Evolutionary conservation across 192 early-diverging fungal species (phyloP).

Genomic region (Dispira parvispora): DNA sequence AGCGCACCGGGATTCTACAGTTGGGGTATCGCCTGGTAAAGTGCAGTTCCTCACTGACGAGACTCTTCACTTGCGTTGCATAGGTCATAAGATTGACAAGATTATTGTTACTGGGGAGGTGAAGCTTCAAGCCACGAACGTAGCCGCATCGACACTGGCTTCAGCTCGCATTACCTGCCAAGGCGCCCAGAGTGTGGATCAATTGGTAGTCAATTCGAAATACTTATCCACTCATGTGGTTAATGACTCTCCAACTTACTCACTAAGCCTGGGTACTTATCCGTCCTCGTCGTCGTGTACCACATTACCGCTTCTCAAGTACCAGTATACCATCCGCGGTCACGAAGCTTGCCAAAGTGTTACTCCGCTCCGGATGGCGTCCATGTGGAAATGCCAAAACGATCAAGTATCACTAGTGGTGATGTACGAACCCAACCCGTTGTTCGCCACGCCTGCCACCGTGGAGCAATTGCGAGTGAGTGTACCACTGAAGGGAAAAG

Average conservation of each 20-base stretch:
- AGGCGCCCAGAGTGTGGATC: background rate
- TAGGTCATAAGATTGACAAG: background rate
- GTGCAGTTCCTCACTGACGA: background rate
- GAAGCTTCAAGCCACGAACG: background rate
- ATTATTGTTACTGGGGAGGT: conserved; percentile 5
- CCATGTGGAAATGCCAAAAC: background rate
- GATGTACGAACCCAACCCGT: conserved; percentile 4
- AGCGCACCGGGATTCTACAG: too few relatives aligned
- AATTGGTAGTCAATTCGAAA: background rate
- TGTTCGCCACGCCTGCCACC: background rate
- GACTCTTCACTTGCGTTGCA: background rate
- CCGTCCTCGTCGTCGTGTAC: background rate
- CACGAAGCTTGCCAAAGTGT: too few relatives aligned
- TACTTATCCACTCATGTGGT: background rate
- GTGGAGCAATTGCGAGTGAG: background rate
- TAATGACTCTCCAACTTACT: background rate
- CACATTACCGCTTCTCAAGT: background rate
- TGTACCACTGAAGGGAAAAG: background rate
- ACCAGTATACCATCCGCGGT: background rate
- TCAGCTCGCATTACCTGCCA: background rate
- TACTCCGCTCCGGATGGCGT: background rate
- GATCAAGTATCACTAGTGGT: background rate
- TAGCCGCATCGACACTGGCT: background rate
- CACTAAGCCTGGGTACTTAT: background rate
- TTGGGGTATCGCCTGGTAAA: too few relatives aligned